Evolutionary conservation across 805 yeast genomes (phyloP).

Genomic region (Metschnikowia koreensis): DNA sequence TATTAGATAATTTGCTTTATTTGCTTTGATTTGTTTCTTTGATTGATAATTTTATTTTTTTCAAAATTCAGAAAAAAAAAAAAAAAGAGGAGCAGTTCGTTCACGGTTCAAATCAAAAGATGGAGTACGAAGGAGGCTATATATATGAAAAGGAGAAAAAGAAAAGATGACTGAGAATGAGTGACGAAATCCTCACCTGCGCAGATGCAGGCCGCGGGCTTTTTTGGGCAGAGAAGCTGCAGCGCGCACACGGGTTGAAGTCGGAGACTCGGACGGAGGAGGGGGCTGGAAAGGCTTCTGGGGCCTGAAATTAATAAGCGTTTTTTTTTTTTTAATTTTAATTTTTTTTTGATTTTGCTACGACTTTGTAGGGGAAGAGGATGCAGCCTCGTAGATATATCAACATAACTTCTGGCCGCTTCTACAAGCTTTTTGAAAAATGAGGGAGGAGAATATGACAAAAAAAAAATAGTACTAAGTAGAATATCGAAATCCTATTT

Average conservation of each 20-base stretch:
- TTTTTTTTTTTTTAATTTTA: no score
- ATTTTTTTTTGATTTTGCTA: no score
- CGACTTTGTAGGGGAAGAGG: no score
- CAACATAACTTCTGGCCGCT: no score
- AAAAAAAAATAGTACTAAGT: no score
- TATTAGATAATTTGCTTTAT: not conserved
- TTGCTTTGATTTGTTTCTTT: no score
- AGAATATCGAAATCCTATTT: no score
- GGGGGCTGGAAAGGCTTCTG: not conserved
- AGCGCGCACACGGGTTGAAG: not conserved
- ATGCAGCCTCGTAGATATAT: no score
- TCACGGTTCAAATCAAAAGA: not conserved
- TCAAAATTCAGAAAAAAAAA: not conserved
- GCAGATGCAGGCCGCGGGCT: not conserved
- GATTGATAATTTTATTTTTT: no score
- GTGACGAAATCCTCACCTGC: slow-evolving; percentile 3
- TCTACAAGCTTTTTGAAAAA: no score
- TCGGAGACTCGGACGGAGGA: not conserved
- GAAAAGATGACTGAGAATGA: slow-evolving; percentile 2
- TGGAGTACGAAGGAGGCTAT: no score
- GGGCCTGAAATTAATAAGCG: not conserved
- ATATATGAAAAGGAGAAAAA: not conserved
- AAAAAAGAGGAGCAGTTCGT: not conserved
- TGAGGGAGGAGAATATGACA: no score
- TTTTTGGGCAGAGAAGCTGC: not conserved